Base-by-base conservation (phyloP, 805 yeast species). In the Saccharomycopsis oosterbeekiorum region DNA sequence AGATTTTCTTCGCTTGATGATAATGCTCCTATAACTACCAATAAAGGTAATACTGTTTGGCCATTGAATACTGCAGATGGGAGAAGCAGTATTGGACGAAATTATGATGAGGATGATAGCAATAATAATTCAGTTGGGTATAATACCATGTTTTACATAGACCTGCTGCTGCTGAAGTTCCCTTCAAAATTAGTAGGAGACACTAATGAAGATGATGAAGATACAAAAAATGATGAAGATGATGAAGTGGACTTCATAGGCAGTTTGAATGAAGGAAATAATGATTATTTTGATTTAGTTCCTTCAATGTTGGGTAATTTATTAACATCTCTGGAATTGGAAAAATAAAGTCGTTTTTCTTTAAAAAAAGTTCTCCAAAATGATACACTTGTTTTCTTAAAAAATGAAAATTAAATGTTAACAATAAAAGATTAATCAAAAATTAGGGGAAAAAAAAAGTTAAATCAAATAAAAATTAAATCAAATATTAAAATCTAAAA, bases 281-380 rank as follows among this genome's bases (percentile, higher is more conserved):
- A 47, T 21, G n/a, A 47, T 21, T 47, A 47, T 10, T 47, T 47
- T 21, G 53, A 47, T 14, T 87, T 83, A 67, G 87, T 91, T 2
- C 97, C 97, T 0, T 84, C 86, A 5, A 82, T 92, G 36, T 74
- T 91, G 43, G 81, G 85, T n/a, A 96, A 89, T 65, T 75, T 90
- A 57, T 74, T 92, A 57, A 89, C 96, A 0, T 96, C 96, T 0
- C 88, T 83, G 66, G 97, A 91, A 69, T 72, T 87, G 21, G 76
- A 85, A 67, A 78, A 97, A 55, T 47, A 21, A 19, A 15, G n/a
- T n/a, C 19, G 17, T 14, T 1, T 5, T 14, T 11, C 14, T 40
- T 14, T 12, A 14, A 40, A 40, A 14, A 40, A 14, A n/a, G n/a
- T n/a, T 15, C 6, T 29, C 34, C 41, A 37, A 37, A 3, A 37